A percentile compares a stretch with the other conserved stretches of the same genome.
Evolutionary conservation across 805 yeast species (phyloP).

Genomic region (Hanseniaspora singularis): DNA sequence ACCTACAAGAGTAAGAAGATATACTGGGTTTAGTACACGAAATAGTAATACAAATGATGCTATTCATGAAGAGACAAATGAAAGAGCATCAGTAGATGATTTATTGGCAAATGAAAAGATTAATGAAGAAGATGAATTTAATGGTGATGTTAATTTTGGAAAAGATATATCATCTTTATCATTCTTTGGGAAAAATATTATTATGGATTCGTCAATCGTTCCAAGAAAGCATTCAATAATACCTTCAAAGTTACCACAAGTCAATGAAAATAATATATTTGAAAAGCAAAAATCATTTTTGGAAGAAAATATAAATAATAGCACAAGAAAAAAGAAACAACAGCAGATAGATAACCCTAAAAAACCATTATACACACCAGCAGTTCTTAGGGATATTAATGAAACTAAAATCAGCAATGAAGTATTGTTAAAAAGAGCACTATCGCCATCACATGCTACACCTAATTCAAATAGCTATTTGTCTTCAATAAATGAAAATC

Average conservation of each 20-base stretch:
- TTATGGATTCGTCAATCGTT: slow-evolving; percentile 23
- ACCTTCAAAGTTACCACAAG: background rate
- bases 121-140: background rate
- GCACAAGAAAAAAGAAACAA: too few relatives aligned
- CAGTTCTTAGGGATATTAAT: slow-evolving; percentile 55
- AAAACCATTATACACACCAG: slow-evolving; percentile 82
- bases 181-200: slow-evolving; percentile 26
- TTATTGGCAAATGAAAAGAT: background rate
- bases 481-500: too few relatives aligned
- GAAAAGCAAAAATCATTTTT: too few relatives aligned
- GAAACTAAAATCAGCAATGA: slow-evolving; percentile 35
- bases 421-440: slow-evolving; percentile 28
- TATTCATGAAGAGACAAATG: slow-evolving; percentile 4
- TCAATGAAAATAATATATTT: background rate
- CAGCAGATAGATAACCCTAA: slow-evolving; percentile 71
- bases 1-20: slow-evolving; percentile 12
- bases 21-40: slow-evolving; percentile 15
- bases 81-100: slow-evolving; percentile 11
- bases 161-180: slow-evolving; percentile 17
- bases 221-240: slow-evolving; percentile 15
- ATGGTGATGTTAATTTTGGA: background rate
- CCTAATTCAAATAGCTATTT: too few relatives aligned
- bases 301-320: too few relatives aligned
- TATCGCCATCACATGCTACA: slow-evolving; percentile 16
- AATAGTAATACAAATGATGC: slow-evolving; percentile 10